Base-by-base conservation (phyloP, 2,329 filamentous ascomycete genomes). In the Aspergillus sp. region DNA sequence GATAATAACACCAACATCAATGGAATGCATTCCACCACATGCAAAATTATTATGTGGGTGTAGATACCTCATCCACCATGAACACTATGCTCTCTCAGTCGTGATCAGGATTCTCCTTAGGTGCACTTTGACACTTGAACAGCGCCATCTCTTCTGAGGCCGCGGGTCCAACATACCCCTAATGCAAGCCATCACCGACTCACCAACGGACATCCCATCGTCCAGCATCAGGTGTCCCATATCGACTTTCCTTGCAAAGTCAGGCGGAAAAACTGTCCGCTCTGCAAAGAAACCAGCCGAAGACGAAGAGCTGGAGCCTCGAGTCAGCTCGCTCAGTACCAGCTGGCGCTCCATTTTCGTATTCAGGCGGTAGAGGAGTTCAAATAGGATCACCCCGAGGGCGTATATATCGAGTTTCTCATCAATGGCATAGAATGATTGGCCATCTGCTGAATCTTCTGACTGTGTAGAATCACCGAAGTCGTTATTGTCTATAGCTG, bases 401-500 rank as follows among this genome's bases (percentile, higher is more conserved):
- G 80, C 76, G 54, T 77, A 84, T 0, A 83, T 69, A 51, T 85
- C 82, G 1, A 82, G 62, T 45, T 77, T 79, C 47, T 76, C 74
- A 56, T 70, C 75, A 36, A 69, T 58, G 7, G 46, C 51, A 27
- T 66, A 64, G 27, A 50, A 39, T 49, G 45, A 34, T 29, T 50
- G 29, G 35, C 41, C 29, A 27, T 49, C 42, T 53, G 49, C 45
- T 19, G 26, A 30, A 52, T 43, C 6, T 50, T 32, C 41, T 45
- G 30, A 40, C 51, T 27, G 29, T 8, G 2, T 26, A 7, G 32
- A 43, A 10, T 34, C 10, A 5, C 30, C 41, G 4, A 34, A 10
- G 7, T 33, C 48, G 50, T 41, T 33, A 35, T 36, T 9, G 12
- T 50, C 45, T 36, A 56, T 41, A 2, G 73, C 70, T 2, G 81